These are phyloP conservation scores for Hypoxylon sp. DNA, from an alignment of 2,329 filamentous ascomycete species.

Conservation along the genomic window DNA sequence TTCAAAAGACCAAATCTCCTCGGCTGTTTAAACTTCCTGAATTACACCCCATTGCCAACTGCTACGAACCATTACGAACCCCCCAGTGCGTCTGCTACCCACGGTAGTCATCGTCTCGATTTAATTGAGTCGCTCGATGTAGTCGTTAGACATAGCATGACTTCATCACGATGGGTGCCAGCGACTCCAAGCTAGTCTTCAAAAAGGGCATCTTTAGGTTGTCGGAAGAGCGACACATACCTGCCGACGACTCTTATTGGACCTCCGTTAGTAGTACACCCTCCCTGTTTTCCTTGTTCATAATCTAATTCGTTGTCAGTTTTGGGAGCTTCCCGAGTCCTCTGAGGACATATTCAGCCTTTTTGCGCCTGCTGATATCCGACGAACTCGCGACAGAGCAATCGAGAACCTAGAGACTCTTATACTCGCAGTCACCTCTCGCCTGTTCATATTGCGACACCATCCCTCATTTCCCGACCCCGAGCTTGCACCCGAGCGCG, in stretches of 20 bases:
- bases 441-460: constrained; percentile 85
- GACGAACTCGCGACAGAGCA: constrained; percentile 86
- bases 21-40: constrained; percentile 4
- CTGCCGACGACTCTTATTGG: constrained; percentile 93
- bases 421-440: constrained; percentile 85
- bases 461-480: constrained; percentile 92
- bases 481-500: constrained; percentile 83
- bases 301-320: constrained; percentile 67
- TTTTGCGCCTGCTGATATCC: constrained; percentile 90
- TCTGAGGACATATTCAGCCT: constrained; percentile 97
- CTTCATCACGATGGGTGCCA: constrained; percentile 83
- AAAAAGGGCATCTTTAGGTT: constrained; percentile 98
- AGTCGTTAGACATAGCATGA: constrained; percentile 52
- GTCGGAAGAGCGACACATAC: constrained; percentile 90
- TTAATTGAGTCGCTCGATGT: constrained; percentile 39
- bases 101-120: constrained; percentile 11
- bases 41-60: not conserved
- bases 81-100: constrained; percentile 7
- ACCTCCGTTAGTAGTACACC: constrained; percentile 75
- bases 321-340: constrained; percentile 97
- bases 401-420: constrained; percentile 92
- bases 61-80: not conserved
- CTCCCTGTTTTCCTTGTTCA: constrained; percentile 22
- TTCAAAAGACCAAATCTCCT: not conserved
- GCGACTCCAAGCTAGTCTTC: constrained; percentile 98